A percentile compares a stretch with the other conserved stretches of the same genome.
Evolutionary conservation across 768 basidiomycete genomes (phyloP).

Genomic region (Mycena capillaripes): DNA sequence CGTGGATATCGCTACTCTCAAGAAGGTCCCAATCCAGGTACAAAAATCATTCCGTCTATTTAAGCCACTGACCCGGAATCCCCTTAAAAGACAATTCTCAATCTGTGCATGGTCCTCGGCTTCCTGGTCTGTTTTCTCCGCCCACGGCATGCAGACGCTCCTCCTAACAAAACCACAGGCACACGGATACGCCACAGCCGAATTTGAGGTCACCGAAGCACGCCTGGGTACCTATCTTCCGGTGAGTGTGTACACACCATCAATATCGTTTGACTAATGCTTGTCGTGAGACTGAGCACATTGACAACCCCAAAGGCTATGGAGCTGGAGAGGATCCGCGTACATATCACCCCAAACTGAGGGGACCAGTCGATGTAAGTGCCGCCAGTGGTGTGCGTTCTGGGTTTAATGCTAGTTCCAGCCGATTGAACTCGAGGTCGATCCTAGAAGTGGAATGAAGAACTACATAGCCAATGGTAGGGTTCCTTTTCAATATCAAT

Average conservation of each 20-base stretch:
- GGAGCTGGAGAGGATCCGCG: constrained; percentile 88
- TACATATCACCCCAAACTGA: constrained; percentile 79
- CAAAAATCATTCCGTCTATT: constrained; percentile 26
- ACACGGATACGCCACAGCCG: constrained; percentile 84
- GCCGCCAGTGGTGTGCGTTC: constrained; percentile 11
- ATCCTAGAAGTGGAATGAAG: constrained; percentile 92
- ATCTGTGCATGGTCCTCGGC: constrained; percentile 90
- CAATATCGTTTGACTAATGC: background rate
- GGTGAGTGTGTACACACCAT: constrained; percentile 52
- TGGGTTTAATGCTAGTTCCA: constrained; percentile 41
- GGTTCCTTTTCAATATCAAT: background rate
- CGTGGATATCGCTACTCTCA: constrained; percentile 84
- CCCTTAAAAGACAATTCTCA: constrained; percentile 79
- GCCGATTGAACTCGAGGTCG: constrained; percentile 89
- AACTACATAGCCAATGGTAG: constrained; percentile 91
- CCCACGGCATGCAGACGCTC: background rate
- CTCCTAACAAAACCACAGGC: constrained; percentile 57
- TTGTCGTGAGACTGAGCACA: constrained; percentile 77
- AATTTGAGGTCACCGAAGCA: constrained; percentile 89
- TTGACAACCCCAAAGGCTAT: constrained; percentile 94
- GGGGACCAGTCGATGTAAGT: constrained; percentile 84
- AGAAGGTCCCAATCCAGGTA: constrained; percentile 80
- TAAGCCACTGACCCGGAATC: background rate
- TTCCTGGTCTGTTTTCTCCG: constrained; percentile 72
- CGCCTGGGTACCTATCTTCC: constrained; percentile 90